A percentile compares a stretch with the other conserved stretches of the same genome.
These are phyloP conservation scores for Xylaria scruposa DNA, from an alignment of 495 filamentous ascomycete genomes.

Conservation along the genomic window DNA sequence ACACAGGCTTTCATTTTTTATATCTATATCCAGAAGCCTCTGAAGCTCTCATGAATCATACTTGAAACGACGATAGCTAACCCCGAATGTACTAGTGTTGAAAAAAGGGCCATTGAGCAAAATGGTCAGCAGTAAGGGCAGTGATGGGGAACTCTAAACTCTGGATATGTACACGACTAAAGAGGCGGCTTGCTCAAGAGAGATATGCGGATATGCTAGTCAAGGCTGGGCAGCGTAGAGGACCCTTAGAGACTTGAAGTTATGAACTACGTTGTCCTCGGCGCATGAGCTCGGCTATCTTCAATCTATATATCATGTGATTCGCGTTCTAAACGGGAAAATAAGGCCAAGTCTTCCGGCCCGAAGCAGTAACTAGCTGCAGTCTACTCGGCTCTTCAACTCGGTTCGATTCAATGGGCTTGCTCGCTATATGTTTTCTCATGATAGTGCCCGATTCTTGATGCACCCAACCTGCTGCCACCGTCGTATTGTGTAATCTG, in stretches of 20 bases:
- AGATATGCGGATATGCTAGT: not conserved
- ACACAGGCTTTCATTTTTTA: not conserved
- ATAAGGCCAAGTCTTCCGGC: too few relatives aligned
- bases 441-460: too few relatives aligned
- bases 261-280: not conserved
- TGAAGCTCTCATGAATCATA: not conserved
- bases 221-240: not conserved
- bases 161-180: not conserved
- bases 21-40: not conserved
- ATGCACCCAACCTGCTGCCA: too few relatives aligned
- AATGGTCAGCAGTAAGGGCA: slow-evolving; percentile 30
- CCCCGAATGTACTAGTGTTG: slow-evolving; percentile 53
- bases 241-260: not conserved
- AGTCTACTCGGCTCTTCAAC: too few relatives aligned
- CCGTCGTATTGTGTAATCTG: too few relatives aligned
- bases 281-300: too few relatives aligned
- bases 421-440: too few relatives aligned
- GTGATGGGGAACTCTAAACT: slow-evolving; percentile 32
- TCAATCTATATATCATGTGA: too few relatives aligned
- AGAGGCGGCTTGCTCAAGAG: not conserved
- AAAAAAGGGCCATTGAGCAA: slow-evolving; percentile 59
- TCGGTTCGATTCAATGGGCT: too few relatives aligned
- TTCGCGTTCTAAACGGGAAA: too few relatives aligned
- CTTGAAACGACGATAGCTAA: not conserved
- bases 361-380: too few relatives aligned